Evolutionary conservation across 768 basidiomycete genomes (phyloP), one percentile per base, ranked within the genome.

Genomic region (Lactifluus echinatus): DNA sequence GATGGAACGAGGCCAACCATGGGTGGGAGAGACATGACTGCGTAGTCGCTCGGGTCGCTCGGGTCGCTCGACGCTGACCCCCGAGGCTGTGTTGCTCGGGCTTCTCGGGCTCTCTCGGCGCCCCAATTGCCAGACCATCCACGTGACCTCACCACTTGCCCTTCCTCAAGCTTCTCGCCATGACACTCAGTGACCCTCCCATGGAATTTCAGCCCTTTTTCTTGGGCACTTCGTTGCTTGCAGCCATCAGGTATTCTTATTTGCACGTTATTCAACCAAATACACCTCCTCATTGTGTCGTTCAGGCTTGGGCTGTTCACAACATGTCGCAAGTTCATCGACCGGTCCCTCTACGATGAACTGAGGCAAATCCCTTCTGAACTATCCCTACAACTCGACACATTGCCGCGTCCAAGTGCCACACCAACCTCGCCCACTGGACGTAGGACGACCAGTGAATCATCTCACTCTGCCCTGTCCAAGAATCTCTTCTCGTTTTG

Each of bases 401-500:
- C 53, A 2, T 52, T 64, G 21, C 63, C 63, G 1, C 40, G 44
- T 2, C 63, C 63, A 45, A 49, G 36, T 26, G 21, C 49, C 6
- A 21, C 60, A 1, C 14, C 50, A n/a, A 55, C 45, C n/a, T 8
- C 46, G 21, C 52, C 48, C 21, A 24, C 50, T 24, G 50, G 24
- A 62, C 61, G 48, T 39, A 65, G 15, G 46, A 8, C 49, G 21
- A 11, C 23, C 2, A 47, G 43, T 11, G 47, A 47, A 24, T 64
- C 73, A 31, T 69, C 79, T 43, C 85, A 89, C 61, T 80, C 83
- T 0, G 67, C 68, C 3, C 65, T 88, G 0, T 76, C 89, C 0
- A 72, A 83, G 42, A 73, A 71, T 0, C 67, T 83, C 7, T 91
- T 93, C 63, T 78, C 87, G 0, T 69, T 81, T 31, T 84, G 83